Evolutionary conservation across 352 stramenopile species (phyloP).

Genomic region (Phytopythium boreale): DNA sequence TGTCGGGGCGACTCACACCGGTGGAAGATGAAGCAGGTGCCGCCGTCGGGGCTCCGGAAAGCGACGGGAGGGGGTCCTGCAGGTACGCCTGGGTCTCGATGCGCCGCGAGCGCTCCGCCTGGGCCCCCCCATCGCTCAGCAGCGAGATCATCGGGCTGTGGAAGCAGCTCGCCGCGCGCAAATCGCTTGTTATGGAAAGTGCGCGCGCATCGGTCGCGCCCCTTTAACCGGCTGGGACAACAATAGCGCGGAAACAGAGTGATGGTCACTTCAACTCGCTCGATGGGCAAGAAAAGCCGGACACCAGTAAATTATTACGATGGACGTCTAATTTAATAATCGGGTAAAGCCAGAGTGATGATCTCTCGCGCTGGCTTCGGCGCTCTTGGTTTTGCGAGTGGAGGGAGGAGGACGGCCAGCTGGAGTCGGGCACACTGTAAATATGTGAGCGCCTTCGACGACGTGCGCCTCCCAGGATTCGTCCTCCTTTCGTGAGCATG

Average conservation of each 20-base stretch:
- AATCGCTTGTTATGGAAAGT: constrained; percentile 1
- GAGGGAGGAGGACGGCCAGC: no score
- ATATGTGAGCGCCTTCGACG: no score
- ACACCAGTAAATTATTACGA: neutral
- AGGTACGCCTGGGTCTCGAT: constrained; percentile 27
- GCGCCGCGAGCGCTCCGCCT: constrained; percentile 31
- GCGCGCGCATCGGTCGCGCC: neutral
- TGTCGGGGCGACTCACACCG: neutral
- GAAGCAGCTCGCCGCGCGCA: neutral
- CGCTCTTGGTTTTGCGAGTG: no score
- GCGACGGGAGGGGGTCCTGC: constrained; percentile 1
- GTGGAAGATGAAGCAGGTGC: neutral
- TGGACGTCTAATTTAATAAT: neutral
- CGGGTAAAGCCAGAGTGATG: neutral
- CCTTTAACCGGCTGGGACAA: neutral
- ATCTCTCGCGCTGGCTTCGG: neutral
- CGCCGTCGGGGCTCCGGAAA: constrained; percentile 7
- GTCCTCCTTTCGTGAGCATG: no score
- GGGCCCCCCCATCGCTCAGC: constrained; percentile 18
- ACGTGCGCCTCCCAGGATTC: no score
- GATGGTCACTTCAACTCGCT: constrained; percentile 4
- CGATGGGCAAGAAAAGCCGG: neutral
- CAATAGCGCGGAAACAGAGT: neutral
- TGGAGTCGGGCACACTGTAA: no score
- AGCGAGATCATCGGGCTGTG: constrained; percentile 5